A percentile compares a stretch with the other conserved stretches of the same genome.
Evolutionary conservation across 2,329 filamentous ascomycete species (phyloP).

Genomic region (Colletotrichum sansevieriae): DNA sequence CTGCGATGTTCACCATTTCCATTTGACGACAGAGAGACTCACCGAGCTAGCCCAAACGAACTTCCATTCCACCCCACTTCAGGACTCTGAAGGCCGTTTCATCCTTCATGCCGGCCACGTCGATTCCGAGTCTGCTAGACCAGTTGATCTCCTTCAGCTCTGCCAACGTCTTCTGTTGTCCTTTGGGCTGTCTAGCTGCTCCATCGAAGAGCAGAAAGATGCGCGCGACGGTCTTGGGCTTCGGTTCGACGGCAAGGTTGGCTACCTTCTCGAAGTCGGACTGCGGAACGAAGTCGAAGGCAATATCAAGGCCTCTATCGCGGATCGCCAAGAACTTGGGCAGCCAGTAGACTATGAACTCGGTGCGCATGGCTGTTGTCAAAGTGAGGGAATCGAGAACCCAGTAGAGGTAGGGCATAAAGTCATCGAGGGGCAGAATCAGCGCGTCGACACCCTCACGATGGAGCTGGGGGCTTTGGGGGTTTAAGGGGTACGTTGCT

Average conservation of each 20-base stretch:
- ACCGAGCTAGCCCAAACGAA: not conserved
- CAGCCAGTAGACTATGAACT: conserved; percentile 41
- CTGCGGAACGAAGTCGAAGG: conserved; percentile 39
- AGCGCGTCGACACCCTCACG: not conserved
- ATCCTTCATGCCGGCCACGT: conserved; percentile 3
- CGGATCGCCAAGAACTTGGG: conserved; percentile 32
- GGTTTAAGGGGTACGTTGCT: not conserved
- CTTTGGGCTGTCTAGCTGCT: not conserved
- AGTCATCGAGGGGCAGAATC: conserved; percentile 13
- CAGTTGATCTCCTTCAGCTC: conserved; percentile 4
- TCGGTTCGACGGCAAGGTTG: not conserved
- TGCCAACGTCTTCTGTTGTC: not conserved
- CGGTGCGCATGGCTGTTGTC: conserved; percentile 38
- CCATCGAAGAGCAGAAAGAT: conserved; percentile 20
- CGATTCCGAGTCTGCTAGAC: conserved; percentile 1
- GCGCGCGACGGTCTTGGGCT: conserved; percentile 3
- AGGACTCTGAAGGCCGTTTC: not conserved
- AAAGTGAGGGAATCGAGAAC: conserved; percentile 29
- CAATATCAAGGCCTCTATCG: conserved; percentile 13
- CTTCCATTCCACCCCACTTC: conserved; percentile 10
- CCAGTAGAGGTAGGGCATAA: conserved; percentile 32
- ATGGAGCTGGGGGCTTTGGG: not conserved
- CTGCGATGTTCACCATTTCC: too few species aligned
- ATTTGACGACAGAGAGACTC: too few species aligned
- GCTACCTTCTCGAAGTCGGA: conserved; percentile 25